Percentiles rank a stretch among this genome's conserved stretches.
Conservation (phyloP, 2,329 filamentous ascomycete genomes). For the Xylaria sp. region DNA sequence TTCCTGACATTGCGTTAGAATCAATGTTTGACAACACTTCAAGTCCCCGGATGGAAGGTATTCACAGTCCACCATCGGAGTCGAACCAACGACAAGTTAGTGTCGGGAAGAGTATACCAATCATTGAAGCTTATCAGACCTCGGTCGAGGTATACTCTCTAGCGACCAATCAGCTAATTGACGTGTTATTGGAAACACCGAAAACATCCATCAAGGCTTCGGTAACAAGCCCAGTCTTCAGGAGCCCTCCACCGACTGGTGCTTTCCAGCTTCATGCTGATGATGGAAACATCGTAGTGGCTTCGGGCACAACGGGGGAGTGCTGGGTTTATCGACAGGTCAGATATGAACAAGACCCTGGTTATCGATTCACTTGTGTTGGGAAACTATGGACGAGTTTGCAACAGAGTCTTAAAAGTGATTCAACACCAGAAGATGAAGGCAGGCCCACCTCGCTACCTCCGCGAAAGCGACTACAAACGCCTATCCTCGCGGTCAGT, state of each 20-base stretch:
- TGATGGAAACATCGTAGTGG: conserved; percentile 75
- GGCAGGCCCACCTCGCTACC: conserved; percentile 52
- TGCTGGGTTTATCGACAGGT: conserved; percentile 78
- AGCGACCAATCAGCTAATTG: conserved; percentile 75
- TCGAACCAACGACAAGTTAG: conserved; percentile 52
- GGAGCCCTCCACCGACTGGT: conserved; percentile 75
- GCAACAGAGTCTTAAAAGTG: conserved; percentile 67
- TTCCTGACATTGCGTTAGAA: conserved; percentile 51
- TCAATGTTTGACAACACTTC: conserved; percentile 52
- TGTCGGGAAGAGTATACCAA: conserved; percentile 50
- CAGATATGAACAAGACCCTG: conserved; percentile 54
- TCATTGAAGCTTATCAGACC: conserved; percentile 78
- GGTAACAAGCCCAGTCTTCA: conserved; percentile 70
- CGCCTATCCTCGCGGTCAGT: conserved; percentile 74
- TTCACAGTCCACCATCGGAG: conserved; percentile 55
- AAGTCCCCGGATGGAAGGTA: conserved; percentile 55
- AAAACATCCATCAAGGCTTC: conserved; percentile 68
- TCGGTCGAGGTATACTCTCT: conserved; percentile 90
- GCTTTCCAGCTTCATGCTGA: conserved; percentile 79
- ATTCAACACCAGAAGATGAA: conserved; percentile 59
- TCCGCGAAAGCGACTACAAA: conserved; percentile 60
- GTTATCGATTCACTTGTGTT: conserved; percentile 69
- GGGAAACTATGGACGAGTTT: conserved; percentile 94
- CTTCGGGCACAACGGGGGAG: conserved; percentile 86
- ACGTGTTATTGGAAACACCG: conserved; percentile 77